phyloP scores from a whole-genome alignment of 2,329 filamentous ascomycete genomes.

The Hypoxylon sp. region DNA sequence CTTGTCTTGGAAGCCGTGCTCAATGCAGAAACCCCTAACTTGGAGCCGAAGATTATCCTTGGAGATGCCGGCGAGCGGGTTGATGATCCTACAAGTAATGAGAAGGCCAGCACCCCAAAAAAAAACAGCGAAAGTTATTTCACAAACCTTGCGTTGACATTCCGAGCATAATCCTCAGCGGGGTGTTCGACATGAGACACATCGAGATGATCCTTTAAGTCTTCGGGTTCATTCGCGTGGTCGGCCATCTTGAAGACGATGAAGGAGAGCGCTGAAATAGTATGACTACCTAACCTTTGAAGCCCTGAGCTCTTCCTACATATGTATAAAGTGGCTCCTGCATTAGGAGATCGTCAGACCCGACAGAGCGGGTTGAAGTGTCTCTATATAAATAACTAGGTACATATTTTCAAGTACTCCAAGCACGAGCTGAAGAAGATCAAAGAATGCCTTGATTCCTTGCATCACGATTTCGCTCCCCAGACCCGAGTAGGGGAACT shows the following conservation, averaged over 20 bases:
- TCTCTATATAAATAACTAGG: conserved; percentile 20
- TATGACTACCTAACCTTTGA: conserved; percentile 1
- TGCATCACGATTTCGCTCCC: conserved; percentile 15
- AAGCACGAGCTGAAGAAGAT: conserved; percentile 12
- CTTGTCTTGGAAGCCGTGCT: conserved; percentile 24
- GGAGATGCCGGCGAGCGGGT: conserved; percentile 22
- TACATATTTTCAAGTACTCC: conserved; percentile 14
- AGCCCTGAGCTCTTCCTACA: conserved; percentile 4
- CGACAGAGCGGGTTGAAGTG: conserved; percentile 17
- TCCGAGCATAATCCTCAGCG: conserved; percentile 15
- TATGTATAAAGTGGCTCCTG: conserved; percentile 17
- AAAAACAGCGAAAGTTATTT: conserved; percentile 5
- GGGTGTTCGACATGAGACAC: conserved; percentile 22
- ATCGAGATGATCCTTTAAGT: conserved; percentile 20
- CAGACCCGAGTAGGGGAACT: conserved; percentile 13
- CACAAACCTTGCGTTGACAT: conserved; percentile 25
- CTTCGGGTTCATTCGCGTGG: conserved; percentile 15
- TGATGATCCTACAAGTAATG: conserved; percentile 22
- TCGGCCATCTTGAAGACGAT: conserved; percentile 25
- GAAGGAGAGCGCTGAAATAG: conserved; percentile 14
- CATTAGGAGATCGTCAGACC: conserved; percentile 21
- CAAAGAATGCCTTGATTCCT: conserved; percentile 16
- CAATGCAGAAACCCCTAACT: conserved; percentile 22
- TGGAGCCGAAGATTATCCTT: conserved; percentile 28
- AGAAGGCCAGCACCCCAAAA: conserved; percentile 13